Percentiles rank a stretch among this genome's conserved stretches.
These are phyloP conservation scores for Micractinium conductrix DNA, from an alignment of 139 green algal genomes.

Conservation along the genomic window DNA sequence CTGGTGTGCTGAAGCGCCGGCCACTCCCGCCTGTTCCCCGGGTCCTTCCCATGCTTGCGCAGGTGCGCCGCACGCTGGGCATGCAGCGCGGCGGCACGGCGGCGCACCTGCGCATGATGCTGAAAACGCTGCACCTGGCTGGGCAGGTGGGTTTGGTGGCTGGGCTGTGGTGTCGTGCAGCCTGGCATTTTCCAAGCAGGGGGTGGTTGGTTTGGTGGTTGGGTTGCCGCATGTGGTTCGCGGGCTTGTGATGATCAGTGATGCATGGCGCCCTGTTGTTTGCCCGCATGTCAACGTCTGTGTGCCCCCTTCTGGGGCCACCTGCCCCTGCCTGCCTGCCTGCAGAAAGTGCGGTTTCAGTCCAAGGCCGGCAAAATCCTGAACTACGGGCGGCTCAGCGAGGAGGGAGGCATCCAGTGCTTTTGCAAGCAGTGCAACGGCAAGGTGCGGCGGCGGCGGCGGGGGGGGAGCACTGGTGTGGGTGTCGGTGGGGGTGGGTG, in stretches of 20 bases:
- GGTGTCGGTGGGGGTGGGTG: too few relatives aligned
- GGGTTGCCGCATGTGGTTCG: too few relatives aligned
- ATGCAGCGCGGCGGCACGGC: conserved; percentile 26
- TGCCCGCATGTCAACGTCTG: too few relatives aligned
- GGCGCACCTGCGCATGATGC: conserved; percentile 45
- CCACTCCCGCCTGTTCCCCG: background rate
- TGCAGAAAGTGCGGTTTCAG: conserved; percentile 47
- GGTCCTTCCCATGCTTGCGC: conserved; percentile 17
- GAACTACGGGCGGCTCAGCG: conserved; percentile 40
- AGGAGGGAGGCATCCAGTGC: conserved; percentile 50
- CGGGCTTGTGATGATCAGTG: too few relatives aligned
- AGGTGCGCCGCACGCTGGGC: conserved; percentile 26
- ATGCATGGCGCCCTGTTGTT: too few relatives aligned
- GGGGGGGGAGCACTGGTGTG: too few relatives aligned
- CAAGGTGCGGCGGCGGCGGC: too few relatives aligned
- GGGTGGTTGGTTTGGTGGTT: too few relatives aligned
- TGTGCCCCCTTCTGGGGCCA: too few relatives aligned
- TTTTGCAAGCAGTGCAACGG: conserved; percentile 44
- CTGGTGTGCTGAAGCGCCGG: too few relatives aligned
- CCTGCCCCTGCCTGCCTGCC: background rate
- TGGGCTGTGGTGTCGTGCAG: too few relatives aligned
- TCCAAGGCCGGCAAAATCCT: conserved; percentile 1
- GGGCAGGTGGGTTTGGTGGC: conserved; percentile 20
- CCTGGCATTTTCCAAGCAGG: too few relatives aligned
- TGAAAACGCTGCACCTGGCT: conserved; percentile 48